phyloP scores from a whole-genome alignment of 2,329 filamentous ascomycete species.

The Catunica adiposa region DNA sequence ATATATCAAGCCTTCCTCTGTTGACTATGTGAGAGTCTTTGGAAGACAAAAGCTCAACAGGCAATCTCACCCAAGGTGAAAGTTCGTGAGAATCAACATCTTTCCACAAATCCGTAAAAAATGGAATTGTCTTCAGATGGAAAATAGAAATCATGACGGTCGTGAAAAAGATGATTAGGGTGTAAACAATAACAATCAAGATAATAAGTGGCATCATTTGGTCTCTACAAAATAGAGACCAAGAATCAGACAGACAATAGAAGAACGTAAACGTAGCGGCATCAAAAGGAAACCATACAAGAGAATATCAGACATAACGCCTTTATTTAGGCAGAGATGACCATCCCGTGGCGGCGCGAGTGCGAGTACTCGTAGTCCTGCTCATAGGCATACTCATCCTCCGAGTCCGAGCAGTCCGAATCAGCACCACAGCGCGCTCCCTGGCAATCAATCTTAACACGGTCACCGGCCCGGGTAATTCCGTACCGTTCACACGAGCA shows the following conservation, averaged over 20 bases:
- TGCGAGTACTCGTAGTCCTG: slow-evolving; percentile 26
- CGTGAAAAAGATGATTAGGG: slow-evolving; percentile 4
- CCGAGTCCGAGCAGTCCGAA: slow-evolving; percentile 43
- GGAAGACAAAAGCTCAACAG: background rate
- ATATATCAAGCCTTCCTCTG: background rate
- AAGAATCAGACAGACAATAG: background rate
- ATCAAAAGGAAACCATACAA: background rate
- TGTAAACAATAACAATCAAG: slow-evolving; percentile 1
- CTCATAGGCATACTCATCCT: slow-evolving; percentile 28
- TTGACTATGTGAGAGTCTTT: background rate
- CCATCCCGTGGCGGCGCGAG: slow-evolving; percentile 47
- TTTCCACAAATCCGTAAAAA: background rate
- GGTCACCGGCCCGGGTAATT: slow-evolving; percentile 81
- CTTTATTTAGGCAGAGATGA: slow-evolving; percentile 26
- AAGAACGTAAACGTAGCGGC: background rate
- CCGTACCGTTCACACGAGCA: slow-evolving; percentile 95
- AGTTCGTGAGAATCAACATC: background rate
- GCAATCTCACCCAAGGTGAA: too few species aligned
- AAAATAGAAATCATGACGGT: slow-evolving; percentile 3
- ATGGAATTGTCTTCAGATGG: background rate
- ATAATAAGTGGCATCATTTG: background rate
- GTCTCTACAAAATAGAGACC: background rate
- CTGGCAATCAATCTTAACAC: slow-evolving; percentile 91
- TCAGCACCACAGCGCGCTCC: slow-evolving; percentile 58
- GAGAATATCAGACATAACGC: background rate